Evolutionary conservation across 2,329 filamentous ascomycete genomes (phyloP), one percentile per base, ranked within the genome.

Genomic region (Stachybotrys elegans): DNA sequence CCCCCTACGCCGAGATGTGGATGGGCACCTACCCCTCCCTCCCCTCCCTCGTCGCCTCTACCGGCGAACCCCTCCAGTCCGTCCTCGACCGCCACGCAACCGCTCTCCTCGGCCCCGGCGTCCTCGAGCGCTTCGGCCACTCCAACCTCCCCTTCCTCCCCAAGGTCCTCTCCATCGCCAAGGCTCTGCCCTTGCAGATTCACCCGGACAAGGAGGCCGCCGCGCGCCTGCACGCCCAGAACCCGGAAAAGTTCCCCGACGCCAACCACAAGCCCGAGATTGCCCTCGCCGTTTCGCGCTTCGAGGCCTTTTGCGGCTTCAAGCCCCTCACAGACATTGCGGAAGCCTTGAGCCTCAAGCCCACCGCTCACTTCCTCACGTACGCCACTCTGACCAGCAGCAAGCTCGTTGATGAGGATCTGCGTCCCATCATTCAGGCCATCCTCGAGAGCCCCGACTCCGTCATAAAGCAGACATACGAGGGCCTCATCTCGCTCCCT

Each of bases 261-360:
- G 67, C 76, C 3, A 90, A 90, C 60, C 85, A 90, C 69, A 90
- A 90, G 64, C 86, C 86, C 2, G 86, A 91, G 58, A 90, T 91
- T 43, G 85, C 86, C 1, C 69, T 91, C 2, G 85, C 86, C 0
- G 65, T 90, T 1, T 73, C 76, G 12, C 76, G 80, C 19, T 90
- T 91, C 54, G 85, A 90, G 60, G 80, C 85, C 0, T 90, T 91
- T 53, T 83, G 81, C 9, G 86, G 86, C 6, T 90, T 83, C 69
- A 89, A 87, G 57, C 79, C 83, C 0, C 66, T 86, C 0, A 56
- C 63, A 9, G 70, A 81, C 3, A 81, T 90, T 45, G 63, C 79
- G 23, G 57, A 68, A 0, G 63, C 88, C 2, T 73, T 88, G 55
- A 63, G 74, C 32, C 64, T 85, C 21, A 53, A 55, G 36, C 52